Conservation (phyloP, 2,329 filamentous ascomycete genomes). For the Monosporascus cannonballus region DNA sequence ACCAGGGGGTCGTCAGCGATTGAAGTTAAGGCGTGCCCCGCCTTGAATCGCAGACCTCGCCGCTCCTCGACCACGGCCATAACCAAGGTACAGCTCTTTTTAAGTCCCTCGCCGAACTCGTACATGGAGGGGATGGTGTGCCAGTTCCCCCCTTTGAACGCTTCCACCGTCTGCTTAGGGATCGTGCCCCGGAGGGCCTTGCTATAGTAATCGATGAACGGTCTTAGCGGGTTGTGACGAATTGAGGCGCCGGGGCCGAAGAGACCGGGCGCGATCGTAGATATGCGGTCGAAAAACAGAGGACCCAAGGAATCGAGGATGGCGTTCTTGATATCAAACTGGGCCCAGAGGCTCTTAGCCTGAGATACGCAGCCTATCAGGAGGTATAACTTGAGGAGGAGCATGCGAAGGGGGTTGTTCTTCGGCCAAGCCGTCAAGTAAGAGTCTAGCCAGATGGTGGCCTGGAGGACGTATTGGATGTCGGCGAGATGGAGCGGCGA, state of each 20-base stretch:
- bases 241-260: constrained; percentile 20
- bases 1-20: constrained; percentile 40
- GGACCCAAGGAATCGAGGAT: constrained; percentile 52
- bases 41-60: constrained; percentile 38
- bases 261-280: constrained; percentile 41
- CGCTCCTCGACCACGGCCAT: constrained; percentile 48
- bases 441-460: constrained; percentile 42
- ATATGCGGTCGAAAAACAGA: constrained; percentile 49
- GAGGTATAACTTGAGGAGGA: constrained; percentile 47
- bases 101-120: constrained; percentile 35
- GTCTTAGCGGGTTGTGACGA: constrained; percentile 27
- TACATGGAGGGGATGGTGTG: constrained; percentile 43
- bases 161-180: constrained; percentile 38
- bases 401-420: constrained; percentile 40
- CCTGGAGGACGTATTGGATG: constrained; percentile 36
- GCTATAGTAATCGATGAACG: constrained; percentile 40
- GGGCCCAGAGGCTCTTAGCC: constrained; percentile 42
- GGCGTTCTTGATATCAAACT: constrained; percentile 49
- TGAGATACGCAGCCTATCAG: constrained; percentile 42
- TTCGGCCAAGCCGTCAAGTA: constrained; percentile 37
- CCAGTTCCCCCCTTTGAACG: constrained; percentile 45
- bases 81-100: constrained; percentile 44
- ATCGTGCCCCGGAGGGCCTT: constrained; percentile 32
- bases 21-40: constrained; percentile 30
- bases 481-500: constrained; percentile 19